These are phyloP conservation scores for Salix purpurea DNA, from an alignment of 345 rosid species.

Conservation along the genomic window DNA sequence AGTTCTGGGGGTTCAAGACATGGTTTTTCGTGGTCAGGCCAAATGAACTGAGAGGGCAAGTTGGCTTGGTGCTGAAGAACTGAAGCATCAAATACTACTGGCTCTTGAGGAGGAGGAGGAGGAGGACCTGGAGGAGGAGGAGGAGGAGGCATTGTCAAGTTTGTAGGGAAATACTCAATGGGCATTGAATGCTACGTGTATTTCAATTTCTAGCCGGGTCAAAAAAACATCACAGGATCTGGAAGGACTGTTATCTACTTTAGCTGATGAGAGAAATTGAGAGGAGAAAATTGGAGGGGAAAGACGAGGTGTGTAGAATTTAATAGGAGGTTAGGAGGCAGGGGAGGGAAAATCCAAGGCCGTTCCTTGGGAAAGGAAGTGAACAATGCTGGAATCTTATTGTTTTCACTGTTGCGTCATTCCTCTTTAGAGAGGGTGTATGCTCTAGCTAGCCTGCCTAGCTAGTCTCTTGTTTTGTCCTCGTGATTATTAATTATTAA, in stretches of 20 bases:
- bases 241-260: background rate
- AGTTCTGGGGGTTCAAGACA: conserved; percentile 48
- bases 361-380: background rate
- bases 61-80: conserved; percentile 44
- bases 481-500: background rate
- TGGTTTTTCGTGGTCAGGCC: conserved; percentile 87
- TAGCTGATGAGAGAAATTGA: background rate
- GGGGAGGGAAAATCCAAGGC: background rate
- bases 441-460: background rate
- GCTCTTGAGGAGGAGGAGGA: conserved; percentile 8
- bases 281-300: background rate
- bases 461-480: background rate
- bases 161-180: background rate
- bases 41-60: conserved; percentile 72
- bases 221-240: background rate
- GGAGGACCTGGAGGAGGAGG: background rate
- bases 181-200: background rate
- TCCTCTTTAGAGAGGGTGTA: background rate
- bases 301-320: background rate
- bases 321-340: conserved; percentile 1
- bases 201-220: background rate
- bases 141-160: background rate
- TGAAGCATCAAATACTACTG: conserved; percentile 55
- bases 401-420: conserved; percentile 25
- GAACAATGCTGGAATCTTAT: background rate